A percentile compares a stretch with the other conserved stretches of the same genome.
These are phyloP conservation scores for Rhodotorula glutinis DNA, from an alignment of 1,284 basidiomycete genomes.

Conservation along the genomic window DNA sequence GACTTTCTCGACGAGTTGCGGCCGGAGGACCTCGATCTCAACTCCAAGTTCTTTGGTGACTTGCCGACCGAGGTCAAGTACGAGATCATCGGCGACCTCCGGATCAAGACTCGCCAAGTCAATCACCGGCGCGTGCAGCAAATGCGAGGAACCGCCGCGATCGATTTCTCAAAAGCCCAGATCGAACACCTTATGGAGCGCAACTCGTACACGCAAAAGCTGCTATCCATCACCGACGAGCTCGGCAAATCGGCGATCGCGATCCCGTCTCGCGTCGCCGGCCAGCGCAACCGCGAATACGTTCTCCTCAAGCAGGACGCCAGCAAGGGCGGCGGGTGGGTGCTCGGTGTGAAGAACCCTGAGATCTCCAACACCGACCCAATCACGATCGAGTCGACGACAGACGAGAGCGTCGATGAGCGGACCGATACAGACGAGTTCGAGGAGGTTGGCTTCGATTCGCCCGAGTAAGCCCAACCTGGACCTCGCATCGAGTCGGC, in stretches of 20 bases:
- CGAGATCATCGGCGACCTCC: conserved; percentile 94
- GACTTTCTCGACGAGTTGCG: conserved; percentile 88
- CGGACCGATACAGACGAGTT: conserved; percentile 40
- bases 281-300: conserved; percentile 90
- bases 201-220: conserved; percentile 88
- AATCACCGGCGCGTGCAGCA: conserved; percentile 85
- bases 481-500: too few relatives aligned
- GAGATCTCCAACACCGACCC: conserved; percentile 15
- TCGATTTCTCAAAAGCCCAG: conserved; percentile 95
- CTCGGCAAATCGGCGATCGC: conserved; percentile 83
- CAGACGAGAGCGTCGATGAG: conserved; percentile 39
- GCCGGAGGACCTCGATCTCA: conserved; percentile 85
- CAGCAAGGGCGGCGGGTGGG: conserved; percentile 81
- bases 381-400: conserved; percentile 38
- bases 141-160: conserved; percentile 74
- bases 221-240: conserved; percentile 87
- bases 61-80: conserved; percentile 95
- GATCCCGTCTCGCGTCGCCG: conserved; percentile 88
- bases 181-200: conserved; percentile 84
- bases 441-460: conserved; percentile 30
- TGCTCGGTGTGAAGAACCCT: conserved; percentile 75
- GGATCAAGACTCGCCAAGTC: conserved; percentile 84
- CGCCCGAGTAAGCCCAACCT: conserved; percentile 10
- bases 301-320: conserved; percentile 82
- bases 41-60: conserved; percentile 75